Evolutionary conservation across 805 yeast genomes (phyloP).

Genomic region (Sugiyamaella chiloensis): DNA sequence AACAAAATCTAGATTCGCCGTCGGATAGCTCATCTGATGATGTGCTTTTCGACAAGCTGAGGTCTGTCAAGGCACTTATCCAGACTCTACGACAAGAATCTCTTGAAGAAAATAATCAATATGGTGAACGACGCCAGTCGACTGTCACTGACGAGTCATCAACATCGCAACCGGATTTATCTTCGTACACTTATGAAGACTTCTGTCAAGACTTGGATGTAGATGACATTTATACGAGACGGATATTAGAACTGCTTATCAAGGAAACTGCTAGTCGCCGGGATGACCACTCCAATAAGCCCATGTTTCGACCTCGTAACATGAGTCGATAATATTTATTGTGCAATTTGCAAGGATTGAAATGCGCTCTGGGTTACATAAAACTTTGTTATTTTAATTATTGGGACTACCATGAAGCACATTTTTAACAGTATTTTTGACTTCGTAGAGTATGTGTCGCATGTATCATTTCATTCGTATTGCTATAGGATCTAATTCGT

Average conservation of each 20-base stretch:
- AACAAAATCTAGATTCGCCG: background rate
- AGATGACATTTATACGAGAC: slow-evolving; percentile 23
- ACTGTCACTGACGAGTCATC: background rate
- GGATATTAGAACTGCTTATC: slow-evolving; percentile 27
- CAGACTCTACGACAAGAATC: slow-evolving; percentile 17
- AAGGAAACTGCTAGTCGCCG: slow-evolving; percentile 23
- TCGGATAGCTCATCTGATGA: slow-evolving; percentile 13
- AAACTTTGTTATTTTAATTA: too few relatives aligned
- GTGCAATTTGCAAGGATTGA: too few relatives aligned
- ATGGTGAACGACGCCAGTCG: background rate
- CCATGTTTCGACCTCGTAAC: slow-evolving; percentile 3
- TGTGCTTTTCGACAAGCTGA: slow-evolving; percentile 17
- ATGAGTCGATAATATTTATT: slow-evolving; percentile 5
- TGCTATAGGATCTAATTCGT: too few relatives aligned
- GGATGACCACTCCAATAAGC: background rate
- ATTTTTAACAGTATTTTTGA: too few relatives aligned
- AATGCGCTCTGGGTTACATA: too few relatives aligned
- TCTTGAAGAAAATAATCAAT: slow-evolving; percentile 1
- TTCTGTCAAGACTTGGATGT: slow-evolving; percentile 28
- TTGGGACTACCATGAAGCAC: too few relatives aligned
- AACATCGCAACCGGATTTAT: background rate
- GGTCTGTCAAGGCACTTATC: slow-evolving; percentile 10
- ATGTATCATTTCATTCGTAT: too few relatives aligned
- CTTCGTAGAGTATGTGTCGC: too few relatives aligned
- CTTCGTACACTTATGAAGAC: slow-evolving; percentile 25